Percentiles rank a stretch among this genome's conserved stretches.
Evolutionary conservation across 305 asterid species (phyloP).

Genomic region (Plantago rigida): DNA sequence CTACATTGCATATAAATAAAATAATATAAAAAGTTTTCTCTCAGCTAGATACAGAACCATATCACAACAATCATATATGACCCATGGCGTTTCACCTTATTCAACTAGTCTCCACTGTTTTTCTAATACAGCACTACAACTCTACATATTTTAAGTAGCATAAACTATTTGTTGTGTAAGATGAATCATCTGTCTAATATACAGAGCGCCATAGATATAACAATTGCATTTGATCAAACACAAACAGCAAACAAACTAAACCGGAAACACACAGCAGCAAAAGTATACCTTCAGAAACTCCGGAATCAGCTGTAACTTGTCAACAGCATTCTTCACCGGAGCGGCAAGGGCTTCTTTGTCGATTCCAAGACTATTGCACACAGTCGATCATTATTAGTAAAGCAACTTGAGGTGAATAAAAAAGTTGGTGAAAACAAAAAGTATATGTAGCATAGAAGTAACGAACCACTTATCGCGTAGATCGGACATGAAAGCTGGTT

Average conservation of each 20-base stretch:
- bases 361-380: conserved; percentile 31
- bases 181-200: no score
- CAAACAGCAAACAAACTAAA: neutral
- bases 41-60: no score
- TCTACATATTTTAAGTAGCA: no score
- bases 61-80: no score
- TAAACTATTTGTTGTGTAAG: no score
- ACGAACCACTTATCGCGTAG: conserved; percentile 30
- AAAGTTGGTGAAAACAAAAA: neutral
- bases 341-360: conserved; percentile 55
- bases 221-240: neutral
- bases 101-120: no score
- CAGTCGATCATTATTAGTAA: neutral
- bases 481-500: conserved; percentile 21
- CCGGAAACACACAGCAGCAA: no score
- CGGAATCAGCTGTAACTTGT: conserved; percentile 54
- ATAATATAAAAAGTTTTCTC: no score
- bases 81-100: no score
- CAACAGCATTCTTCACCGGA: conserved; percentile 48
- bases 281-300: conserved; percentile 55
- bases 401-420: neutral
- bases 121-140: no score
- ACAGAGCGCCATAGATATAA: no score
- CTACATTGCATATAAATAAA: conserved; percentile 30
- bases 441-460: neutral